These are phyloP conservation scores for Cadophora gregata DNA, from an alignment of 2,329 filamentous ascomycete genomes.

Conservation along the genomic window DNA sequence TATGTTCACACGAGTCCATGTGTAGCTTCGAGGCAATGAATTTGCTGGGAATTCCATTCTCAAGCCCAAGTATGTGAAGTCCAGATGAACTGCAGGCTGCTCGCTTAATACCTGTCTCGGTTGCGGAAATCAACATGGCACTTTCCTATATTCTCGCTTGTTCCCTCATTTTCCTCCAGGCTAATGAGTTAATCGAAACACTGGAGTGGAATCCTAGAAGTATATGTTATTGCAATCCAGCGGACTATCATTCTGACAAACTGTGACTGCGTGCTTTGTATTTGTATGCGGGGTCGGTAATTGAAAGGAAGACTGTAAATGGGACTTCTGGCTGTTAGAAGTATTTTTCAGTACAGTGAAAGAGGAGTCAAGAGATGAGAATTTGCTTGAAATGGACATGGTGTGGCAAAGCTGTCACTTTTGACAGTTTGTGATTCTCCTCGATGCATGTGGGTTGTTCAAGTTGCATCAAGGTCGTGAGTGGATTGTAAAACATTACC, in stretches of 20 bases:
- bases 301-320: background rate
- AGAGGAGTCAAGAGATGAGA: background rate
- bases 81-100: background rate
- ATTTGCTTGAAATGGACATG: background rate
- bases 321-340: background rate
- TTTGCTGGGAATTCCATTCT: no score
- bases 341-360: background rate
- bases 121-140: background rate
- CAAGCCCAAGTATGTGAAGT: conserved; percentile 2
- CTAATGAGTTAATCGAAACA: background rate
- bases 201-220: background rate
- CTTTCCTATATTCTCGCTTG: background rate
- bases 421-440: background rate
- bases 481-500: background rate
- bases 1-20: no score
- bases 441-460: background rate
- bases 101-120: background rate
- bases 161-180: background rate
- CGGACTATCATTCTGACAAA: background rate
- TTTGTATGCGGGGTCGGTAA: background rate
- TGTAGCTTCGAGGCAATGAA: no score
- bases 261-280: background rate
- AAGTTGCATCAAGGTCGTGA: background rate
- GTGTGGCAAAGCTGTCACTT: background rate
- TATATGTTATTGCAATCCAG: background rate